phyloP scores from a whole-genome alignment of 2,329 filamentous ascomycete genomes.

The Phaeosphaeriaceae sp. region DNA sequence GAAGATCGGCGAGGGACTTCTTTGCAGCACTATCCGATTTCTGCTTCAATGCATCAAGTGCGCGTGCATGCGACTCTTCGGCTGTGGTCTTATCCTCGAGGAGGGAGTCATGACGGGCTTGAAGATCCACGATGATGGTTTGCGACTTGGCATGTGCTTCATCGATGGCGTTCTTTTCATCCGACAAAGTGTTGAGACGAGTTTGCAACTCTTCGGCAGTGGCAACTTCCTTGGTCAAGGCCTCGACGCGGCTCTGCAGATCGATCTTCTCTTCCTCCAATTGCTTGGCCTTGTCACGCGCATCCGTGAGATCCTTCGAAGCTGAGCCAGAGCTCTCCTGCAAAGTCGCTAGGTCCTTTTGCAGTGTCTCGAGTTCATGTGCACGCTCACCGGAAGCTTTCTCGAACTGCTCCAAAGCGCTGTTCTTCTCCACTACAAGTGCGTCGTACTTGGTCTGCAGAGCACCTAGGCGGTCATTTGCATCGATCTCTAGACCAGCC shows the following conservation, averaged over 20 bases:
- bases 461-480: constrained; percentile 40
- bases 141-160: constrained; percentile 33
- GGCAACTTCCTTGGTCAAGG: constrained; percentile 21
- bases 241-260: constrained; percentile 30
- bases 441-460: constrained; percentile 42
- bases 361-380: constrained; percentile 26
- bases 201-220: constrained; percentile 16
- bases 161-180: constrained; percentile 27
- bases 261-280: constrained; percentile 33
- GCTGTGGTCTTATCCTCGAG: constrained; percentile 38
- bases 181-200: constrained; percentile 18
- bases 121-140: constrained; percentile 37
- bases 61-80: constrained; percentile 37
- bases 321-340: constrained; percentile 32
- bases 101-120: constrained; percentile 36
- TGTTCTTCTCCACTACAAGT: constrained; percentile 39
- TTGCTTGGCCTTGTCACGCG: constrained; percentile 30
- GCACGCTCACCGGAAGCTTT: constrained; percentile 26
- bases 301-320: constrained; percentile 30
- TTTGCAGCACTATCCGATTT: constrained; percentile 38
- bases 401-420: constrained; percentile 28
- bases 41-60: constrained; percentile 38
- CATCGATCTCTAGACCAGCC: constrained; percentile 45
- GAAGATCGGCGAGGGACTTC: constrained; percentile 33
- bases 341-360: constrained; percentile 23